phyloP scores from a whole-genome alignment of 495 filamentous ascomycete genomes.

The Clohesyomyces aquaticus region DNA sequence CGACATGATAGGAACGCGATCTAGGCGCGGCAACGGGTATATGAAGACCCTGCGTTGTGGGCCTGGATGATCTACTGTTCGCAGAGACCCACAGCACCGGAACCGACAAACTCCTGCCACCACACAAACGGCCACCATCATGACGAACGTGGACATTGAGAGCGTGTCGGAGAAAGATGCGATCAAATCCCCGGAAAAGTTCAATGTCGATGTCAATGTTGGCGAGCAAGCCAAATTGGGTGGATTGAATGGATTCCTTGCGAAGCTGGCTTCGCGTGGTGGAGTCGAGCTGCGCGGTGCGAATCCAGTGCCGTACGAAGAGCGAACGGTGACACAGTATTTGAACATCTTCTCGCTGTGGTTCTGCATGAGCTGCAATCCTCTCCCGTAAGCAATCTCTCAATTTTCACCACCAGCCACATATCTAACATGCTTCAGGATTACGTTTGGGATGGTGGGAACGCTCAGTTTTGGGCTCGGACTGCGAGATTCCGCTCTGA shows the following conservation, averaged over 20 bases:
- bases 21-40: not conserved
- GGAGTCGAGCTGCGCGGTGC: constrained; percentile 16
- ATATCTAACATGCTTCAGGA: constrained; percentile 42
- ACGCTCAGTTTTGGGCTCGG: constrained; percentile 53
- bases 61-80: not conserved
- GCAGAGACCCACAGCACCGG: not conserved
- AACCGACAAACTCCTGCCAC: not conserved
- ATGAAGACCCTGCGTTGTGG: not conserved
- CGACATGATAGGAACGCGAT: constrained; percentile 8
- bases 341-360: constrained; percentile 25
- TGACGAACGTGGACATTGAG: not conserved
- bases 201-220: constrained; percentile 1
- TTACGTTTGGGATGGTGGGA: constrained; percentile 61
- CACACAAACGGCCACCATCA: not conserved
- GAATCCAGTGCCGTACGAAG: constrained; percentile 24
- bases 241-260: constrained; percentile 4
- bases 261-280: constrained; percentile 2
- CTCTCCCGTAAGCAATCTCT: constrained; percentile 13
- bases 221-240: constrained; percentile 2
- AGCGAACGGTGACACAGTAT: constrained; percentile 21
- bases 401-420: not conserved
- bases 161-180: constrained; percentile 8
- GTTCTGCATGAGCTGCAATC: constrained; percentile 26
- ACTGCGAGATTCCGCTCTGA: constrained; percentile 53
- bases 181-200: not conserved